phyloP scores from a whole-genome alignment of 768 basidiomycete species.

The Boletus insuetus region DNA sequence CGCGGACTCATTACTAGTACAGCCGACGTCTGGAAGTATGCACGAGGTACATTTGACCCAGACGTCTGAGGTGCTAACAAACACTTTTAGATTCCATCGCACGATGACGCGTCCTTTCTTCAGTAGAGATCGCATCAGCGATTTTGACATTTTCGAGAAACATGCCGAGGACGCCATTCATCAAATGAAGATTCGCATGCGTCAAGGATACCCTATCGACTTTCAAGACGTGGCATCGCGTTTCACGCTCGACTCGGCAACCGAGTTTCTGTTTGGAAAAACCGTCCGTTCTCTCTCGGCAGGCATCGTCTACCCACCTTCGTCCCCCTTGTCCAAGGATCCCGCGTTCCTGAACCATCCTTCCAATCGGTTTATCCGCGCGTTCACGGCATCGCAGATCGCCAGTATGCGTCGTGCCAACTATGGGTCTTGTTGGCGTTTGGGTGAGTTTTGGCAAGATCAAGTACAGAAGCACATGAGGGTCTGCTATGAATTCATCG shows the following conservation, averaged over 20 bases:
- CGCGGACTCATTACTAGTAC: not conserved
- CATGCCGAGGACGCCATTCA: constrained; percentile 33
- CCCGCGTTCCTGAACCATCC: constrained; percentile 28
- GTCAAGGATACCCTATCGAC: constrained; percentile 39
- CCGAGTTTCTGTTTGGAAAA: constrained; percentile 53
- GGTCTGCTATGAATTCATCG: constrained; percentile 45
- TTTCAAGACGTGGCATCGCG: constrained; percentile 43
- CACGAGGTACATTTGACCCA: not conserved
- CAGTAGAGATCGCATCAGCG: constrained; percentile 35
- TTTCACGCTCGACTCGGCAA: constrained; percentile 57
- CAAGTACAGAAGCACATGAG: constrained; percentile 36
- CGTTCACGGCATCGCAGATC: constrained; percentile 39
- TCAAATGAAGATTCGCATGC: constrained; percentile 33
- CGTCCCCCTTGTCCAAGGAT: constrained; percentile 21
- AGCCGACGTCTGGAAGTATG: constrained; percentile 42
- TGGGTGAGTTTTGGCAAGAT: constrained; percentile 43
- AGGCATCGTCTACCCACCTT: constrained; percentile 35
- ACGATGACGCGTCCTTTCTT: constrained; percentile 45
- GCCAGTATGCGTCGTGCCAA: constrained; percentile 31
- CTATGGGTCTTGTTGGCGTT: constrained; percentile 43
- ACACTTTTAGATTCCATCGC: constrained; percentile 36
- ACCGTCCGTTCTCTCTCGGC: constrained; percentile 37
- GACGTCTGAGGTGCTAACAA: not conserved
- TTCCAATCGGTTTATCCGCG: constrained; percentile 36
- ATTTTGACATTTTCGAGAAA: constrained; percentile 41